A percentile compares a stretch with the other conserved stretches of the same genome.
Conservation (phyloP, 805 yeast species). For the Starmerella geochares region DNA sequence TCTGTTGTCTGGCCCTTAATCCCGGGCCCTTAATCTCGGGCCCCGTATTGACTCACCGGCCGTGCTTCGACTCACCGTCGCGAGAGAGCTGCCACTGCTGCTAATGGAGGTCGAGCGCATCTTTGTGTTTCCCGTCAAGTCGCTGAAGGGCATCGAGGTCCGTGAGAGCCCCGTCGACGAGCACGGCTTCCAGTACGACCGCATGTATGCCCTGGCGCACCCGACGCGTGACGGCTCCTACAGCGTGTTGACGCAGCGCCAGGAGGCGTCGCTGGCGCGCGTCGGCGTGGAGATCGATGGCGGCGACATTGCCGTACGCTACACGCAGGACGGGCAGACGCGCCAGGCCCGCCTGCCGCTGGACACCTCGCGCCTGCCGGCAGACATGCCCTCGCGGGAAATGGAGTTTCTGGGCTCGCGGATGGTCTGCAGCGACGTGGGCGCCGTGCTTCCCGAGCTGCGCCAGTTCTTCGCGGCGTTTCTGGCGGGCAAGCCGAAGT, state of each 20-base stretch:
- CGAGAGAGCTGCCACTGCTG: too few relatives aligned
- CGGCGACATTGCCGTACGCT: slow-evolving; percentile 14
- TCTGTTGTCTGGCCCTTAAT: too few relatives aligned
- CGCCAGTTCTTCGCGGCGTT: neutral
- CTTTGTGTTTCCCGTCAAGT: slow-evolving; percentile 29
- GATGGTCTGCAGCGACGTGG: slow-evolving; percentile 24
- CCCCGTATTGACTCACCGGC: neutral
- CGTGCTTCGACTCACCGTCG: neutral
- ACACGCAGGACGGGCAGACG: slow-evolving; percentile 9
- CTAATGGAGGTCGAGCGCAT: neutral
- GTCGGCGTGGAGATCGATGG: slow-evolving; percentile 22
- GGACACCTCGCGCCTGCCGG: slow-evolving; percentile 10
- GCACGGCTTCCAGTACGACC: slow-evolving; percentile 29
- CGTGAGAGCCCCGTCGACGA: slow-evolving; percentile 23
- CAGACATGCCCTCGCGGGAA: slow-evolving; percentile 5
- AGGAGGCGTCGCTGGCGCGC: slow-evolving; percentile 25
- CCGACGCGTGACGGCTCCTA: slow-evolving; percentile 14
- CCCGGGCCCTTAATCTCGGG: neutral
- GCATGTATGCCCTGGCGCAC: slow-evolving; percentile 28
- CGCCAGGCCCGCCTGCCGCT: slow-evolving; percentile 18
- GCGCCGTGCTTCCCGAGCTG: slow-evolving; percentile 20
- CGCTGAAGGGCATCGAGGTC: slow-evolving; percentile 26
- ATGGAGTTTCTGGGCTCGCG: slow-evolving; percentile 26
- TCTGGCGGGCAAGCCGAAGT: slow-evolving; percentile 11
- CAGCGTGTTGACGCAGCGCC: slow-evolving; percentile 28